Conservation (phyloP, 257 asterid genomes). For the Fraxinus excelsior region DNA sequence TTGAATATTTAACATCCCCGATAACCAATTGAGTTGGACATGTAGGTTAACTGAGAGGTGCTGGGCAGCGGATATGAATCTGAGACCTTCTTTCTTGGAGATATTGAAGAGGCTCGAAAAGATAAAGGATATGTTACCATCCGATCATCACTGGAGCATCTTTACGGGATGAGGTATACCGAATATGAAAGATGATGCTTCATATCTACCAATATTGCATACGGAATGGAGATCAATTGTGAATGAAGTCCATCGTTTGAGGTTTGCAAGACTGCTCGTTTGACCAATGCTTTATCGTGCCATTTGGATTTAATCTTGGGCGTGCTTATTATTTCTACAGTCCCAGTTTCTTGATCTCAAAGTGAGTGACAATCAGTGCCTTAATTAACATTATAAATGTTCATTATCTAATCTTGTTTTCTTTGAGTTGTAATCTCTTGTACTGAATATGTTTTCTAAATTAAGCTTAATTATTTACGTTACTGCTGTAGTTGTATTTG, state of each 20-base stretch:
- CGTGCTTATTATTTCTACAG: neutral
- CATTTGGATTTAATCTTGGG: conserved; percentile 13
- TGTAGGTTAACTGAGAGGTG: conserved; percentile 68
- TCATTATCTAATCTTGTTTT: neutral
- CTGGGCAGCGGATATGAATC: conserved; percentile 86
- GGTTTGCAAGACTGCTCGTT: conserved; percentile 7
- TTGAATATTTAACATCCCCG: neutral
- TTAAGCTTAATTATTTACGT: neutral
- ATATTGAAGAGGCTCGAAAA: conserved; percentile 76
- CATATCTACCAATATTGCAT: neutral
- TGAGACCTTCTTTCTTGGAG: conserved; percentile 85
- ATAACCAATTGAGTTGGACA: conserved; percentile 12
- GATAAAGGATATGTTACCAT: conserved; percentile 50
- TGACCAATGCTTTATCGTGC: conserved; percentile 3
- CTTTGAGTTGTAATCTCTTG: neutral
- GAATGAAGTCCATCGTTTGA: conserved; percentile 24
- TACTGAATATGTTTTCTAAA: neutral
- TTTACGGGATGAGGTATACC: conserved; percentile 40
- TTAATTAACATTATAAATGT: neutral
- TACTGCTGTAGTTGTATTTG: neutral
- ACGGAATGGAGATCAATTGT: conserved; percentile 17
- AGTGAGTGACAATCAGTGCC: neutral
- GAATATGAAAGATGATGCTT: neutral
- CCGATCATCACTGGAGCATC: conserved; percentile 72
- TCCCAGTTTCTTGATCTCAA: neutral